Evolutionary conservation across 495 filamentous ascomycete genomes (phyloP), one percentile per base, ranked within the genome.

Genomic region (Talaromyces liani): DNA sequence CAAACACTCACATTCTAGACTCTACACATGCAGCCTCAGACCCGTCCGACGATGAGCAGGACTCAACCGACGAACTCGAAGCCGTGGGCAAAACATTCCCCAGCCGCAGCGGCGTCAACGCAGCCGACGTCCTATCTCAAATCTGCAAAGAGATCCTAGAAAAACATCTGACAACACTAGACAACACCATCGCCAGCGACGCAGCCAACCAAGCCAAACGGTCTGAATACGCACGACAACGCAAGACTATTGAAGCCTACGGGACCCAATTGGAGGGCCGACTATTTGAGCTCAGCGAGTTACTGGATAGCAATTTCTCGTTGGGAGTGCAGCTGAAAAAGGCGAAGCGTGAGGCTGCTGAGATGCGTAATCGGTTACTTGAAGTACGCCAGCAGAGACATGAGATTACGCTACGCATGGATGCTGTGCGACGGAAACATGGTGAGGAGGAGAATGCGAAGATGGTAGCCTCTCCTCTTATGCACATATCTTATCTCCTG

Each of bases 91-190:
- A 73, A 49, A 77, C 75, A 41, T 68, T 78, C 12, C 76, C 83
- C 10, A 85, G 78, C 64, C 82, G 84, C n/a, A 79, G 79, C 27
- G 87, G 85, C 31, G 86, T 89, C 62, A 91, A 90, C 65, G 76
- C 84, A 1, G 79, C 89, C 18, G 88, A 91, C 58, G 88, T 91
- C 0, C 70, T 91, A 9, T 78, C 82, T 56, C 87, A 90, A 70
- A 80, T 91, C 49, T 90, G 87, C 72, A 81, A 85, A 49, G 88
- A 91, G 68, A 83, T 87, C 1, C 73, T 89, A 29, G 84, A 84
- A 39, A 81, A 81, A 60, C 82, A 75, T 6, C 70, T 79, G 4
- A 71, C 72, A 2, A 74, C 78, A 9, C 71, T 78, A 12, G 72
- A 74, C 24, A 73, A 71, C 45, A 73, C 71, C 10, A 77, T 79